phyloP scores from a whole-genome alignment of 73 alveolate species.

The Halteria grandinella region DNA sequence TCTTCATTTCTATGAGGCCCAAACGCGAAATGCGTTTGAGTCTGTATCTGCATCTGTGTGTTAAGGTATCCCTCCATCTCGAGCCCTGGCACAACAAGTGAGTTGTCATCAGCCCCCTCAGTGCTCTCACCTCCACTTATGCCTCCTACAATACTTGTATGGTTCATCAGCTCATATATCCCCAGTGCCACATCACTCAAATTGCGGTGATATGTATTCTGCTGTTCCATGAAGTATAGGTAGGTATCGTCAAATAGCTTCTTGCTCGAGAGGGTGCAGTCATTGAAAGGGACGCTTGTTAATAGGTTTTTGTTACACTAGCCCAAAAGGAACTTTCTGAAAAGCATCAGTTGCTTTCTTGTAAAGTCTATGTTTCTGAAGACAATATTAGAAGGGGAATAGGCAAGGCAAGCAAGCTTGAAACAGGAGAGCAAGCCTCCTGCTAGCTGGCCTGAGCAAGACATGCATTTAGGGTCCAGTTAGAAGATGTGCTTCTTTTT shows the following conservation, averaged over 20 bases:
- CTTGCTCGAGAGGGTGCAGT: not conserved
- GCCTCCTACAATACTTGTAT: too few relatives aligned
- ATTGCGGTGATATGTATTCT: too few relatives aligned
- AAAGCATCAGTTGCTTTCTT: constrained; percentile 6
- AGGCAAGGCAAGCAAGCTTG: constrained; percentile 75
- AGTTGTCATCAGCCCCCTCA: too few relatives aligned
- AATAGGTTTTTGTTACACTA: constrained; percentile 17
- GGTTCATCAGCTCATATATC: too few relatives aligned
- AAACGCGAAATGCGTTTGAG: too few relatives aligned
- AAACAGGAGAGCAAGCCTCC: constrained; percentile 42
- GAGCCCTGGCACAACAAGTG: too few relatives aligned
- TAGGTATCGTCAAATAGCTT: constrained; percentile 44
- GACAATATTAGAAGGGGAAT: constrained; percentile 61
- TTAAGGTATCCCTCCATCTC: too few relatives aligned
- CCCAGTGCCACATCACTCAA: too few relatives aligned
- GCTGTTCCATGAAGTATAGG: constrained; percentile 23
- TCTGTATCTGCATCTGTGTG: too few relatives aligned
- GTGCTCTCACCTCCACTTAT: too few relatives aligned
- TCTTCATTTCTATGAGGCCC: too few relatives aligned
- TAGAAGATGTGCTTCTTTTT: not conserved
- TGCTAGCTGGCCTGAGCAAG: constrained; percentile 70
- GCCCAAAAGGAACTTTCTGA: constrained; percentile 44
- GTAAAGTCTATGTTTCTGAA: constrained; percentile 29
- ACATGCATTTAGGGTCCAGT: constrained; percentile 70
- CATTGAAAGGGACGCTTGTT: constrained; percentile 4